Conservation (phyloP, 352 stramenopile genomes). For the Pelagophyceae sp. region DNA sequence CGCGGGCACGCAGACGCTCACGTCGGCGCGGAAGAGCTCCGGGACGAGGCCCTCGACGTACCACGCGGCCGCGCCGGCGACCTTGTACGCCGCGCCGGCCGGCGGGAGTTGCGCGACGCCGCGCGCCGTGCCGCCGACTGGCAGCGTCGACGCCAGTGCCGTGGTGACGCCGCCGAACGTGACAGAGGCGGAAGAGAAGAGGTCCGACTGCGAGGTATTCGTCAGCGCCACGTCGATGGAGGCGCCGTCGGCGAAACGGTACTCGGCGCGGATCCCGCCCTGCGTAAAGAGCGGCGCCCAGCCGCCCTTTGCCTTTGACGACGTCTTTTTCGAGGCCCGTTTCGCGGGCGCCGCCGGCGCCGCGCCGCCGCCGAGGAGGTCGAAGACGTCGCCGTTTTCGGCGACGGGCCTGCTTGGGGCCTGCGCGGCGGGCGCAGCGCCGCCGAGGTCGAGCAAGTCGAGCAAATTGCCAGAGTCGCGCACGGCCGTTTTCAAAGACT, state of each 20-base stretch:
- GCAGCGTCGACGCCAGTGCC: not conserved
- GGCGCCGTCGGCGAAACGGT: not conserved
- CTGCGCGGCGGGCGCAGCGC: not conserved
- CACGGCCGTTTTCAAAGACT: not conserved
- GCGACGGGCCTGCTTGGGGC: not conserved
- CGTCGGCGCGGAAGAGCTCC: not conserved
- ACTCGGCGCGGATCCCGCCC: not conserved
- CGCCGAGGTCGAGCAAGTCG: constrained; percentile 14
- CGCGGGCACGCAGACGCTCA: not conserved
- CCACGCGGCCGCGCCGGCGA: not conserved
- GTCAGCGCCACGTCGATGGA: not conserved
- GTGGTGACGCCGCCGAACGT: too few relatives aligned
- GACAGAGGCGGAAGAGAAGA: not conserved
- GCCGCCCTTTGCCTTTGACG: not conserved
- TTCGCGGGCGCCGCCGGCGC: not conserved
- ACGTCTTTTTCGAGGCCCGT: not conserved
- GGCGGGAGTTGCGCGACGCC: not conserved
- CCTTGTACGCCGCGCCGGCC: not conserved
- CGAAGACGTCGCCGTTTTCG: not conserved
- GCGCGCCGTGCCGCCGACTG: not conserved
- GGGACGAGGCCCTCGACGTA: constrained; percentile 12
- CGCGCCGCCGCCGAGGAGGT: not conserved
- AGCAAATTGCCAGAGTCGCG: not conserved
- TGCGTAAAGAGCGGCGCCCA: not conserved
- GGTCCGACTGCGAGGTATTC: not conserved